A percentile compares a stretch with the other conserved stretches of the same genome.
phyloP scores from a whole-genome alignment of 139 green algal genomes.

The Tetraselmis striata region DNA sequence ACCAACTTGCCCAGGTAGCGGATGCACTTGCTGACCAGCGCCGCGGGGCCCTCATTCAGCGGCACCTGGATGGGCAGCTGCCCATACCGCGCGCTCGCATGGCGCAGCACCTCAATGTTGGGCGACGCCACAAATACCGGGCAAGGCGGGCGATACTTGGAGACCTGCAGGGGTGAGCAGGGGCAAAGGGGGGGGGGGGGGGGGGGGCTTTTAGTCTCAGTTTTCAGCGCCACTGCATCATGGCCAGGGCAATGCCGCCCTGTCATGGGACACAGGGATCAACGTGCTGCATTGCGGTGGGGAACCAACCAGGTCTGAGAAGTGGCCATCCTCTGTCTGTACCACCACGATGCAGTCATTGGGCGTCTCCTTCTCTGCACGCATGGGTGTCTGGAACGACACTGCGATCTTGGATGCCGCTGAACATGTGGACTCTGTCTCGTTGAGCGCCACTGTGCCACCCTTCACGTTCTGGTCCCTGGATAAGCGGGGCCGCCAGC shows the following conservation, averaged over 20 bases:
- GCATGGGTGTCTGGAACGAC: background rate
- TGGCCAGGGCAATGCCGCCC: no score
- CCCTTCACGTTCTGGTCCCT: background rate
- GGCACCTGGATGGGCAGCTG: background rate
- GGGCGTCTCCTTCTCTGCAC: background rate
- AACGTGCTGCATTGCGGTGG: no score
- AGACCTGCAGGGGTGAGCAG: conserved; percentile 36
- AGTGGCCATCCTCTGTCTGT: background rate
- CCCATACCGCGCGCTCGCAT: background rate
- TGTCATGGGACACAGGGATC: no score
- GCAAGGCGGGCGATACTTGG: conserved; percentile 47
- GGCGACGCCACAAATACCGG: conserved; percentile 37
- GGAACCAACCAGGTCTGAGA: background rate
- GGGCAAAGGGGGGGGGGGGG: no score
- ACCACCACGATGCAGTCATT: background rate
- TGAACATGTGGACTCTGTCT: background rate
- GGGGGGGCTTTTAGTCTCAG: no score
- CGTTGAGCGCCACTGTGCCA: background rate
- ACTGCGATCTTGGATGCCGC: background rate
- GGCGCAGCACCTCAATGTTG: background rate
- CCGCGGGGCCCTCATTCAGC: background rate
- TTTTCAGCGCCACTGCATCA: no score
- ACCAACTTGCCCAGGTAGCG: background rate
- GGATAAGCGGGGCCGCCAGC: no score
- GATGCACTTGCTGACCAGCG: background rate